Evolutionary conservation across 2,329 filamentous ascomycete genomes (phyloP), one percentile per base, ranked within the genome.

Genomic region (Fusarium pilosicola): DNA sequence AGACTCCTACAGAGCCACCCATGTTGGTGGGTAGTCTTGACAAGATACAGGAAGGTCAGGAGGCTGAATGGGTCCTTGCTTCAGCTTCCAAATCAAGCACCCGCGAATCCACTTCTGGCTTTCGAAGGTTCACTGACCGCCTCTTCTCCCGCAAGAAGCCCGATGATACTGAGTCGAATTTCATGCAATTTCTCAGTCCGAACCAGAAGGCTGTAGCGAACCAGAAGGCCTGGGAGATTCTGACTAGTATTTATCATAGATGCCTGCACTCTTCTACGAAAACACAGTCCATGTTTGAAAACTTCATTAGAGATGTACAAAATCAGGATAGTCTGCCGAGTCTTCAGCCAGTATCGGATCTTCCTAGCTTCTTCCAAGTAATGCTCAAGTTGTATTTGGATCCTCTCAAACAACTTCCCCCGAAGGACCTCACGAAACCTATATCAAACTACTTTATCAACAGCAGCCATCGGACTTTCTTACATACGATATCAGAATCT

Each of bases 331-430:
- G 5, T 2, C 3, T 14, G 3, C 4, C 26, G 2, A 11, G 9
- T 4, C 4, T 7, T 15, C 6, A 10, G 0, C 13, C 18, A 4
- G 18, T 48, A 0, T 28, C 5, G 0, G 22, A 34, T 6, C 4
- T 0, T 0, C 0, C 0, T 12, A 26, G 24, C 13, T 54, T 51
- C 2, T 10, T 24, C 1, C 0, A 3, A 18, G 22, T 10, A 4
- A 51, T 51, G 46, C 2, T 5, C 1, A 2, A 2, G 0, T 24
- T 20, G 3, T 14, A 34, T 2, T 5, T 54, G 9, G 4, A 7
- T 7, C 24, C 52, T 0, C 7, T 55, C 2, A 30, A 24, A 12
- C 3, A 1, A 4, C 8, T 30, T 0, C 36, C 52, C 1, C 26
- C 20, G 0, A 55, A 55, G 20, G 52, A 55, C 6, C 18, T 55